Base-by-base conservation (phyloP, 202 grass and related monocot species). In the Setaria viridis region DNA sequence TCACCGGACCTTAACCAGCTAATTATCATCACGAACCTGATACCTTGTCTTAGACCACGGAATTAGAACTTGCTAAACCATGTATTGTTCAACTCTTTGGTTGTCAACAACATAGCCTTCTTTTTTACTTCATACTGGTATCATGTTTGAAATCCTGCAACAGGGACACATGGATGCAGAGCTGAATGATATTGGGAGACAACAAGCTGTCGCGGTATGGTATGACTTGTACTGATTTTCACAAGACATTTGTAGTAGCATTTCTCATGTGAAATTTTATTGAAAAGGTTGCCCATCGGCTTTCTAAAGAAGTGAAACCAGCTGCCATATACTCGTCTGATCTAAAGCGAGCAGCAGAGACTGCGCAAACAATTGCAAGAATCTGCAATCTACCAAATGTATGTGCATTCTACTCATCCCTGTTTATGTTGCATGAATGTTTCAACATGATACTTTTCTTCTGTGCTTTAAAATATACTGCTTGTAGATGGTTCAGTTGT, bases 321-420 rank as follows among this genome's bases (percentile, higher is more conserved):
- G 54, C 64, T 91, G 90, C 92, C 11, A 91, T 99, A 69, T 99
- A 94, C 65, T 90, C 97, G 16, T 99, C 97, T 70, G 97, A 99
- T 85, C 72, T 99, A 80, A 96, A 99, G 91, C 90, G 92, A 55
- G 94, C 92, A 11, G 90, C 90, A 53, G 90, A 99, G 55, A 99
- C 97, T 67, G 94, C 97, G 59, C 83, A 64, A 73, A 91, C 80
- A 76, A 91, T 99, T 33, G 97, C 90, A 87, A 87, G 86, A 51
- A 37, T 53, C 55, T 99, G 92, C 87, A 74, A 67, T 72, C 75
- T 99, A 35, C 78, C 90, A 88, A 83, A 96, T 93, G 97, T 96
- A 85, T 69, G 79, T 80, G 11, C 53, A 66, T 80, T 80, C 39
- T 67, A 34, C 29, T 62, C 45, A 12, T 82, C 32, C 19, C 35